Evolutionary conservation across 176 grass and related monocot genomes (phyloP).

Genomic region (Areca catechu): DNA sequence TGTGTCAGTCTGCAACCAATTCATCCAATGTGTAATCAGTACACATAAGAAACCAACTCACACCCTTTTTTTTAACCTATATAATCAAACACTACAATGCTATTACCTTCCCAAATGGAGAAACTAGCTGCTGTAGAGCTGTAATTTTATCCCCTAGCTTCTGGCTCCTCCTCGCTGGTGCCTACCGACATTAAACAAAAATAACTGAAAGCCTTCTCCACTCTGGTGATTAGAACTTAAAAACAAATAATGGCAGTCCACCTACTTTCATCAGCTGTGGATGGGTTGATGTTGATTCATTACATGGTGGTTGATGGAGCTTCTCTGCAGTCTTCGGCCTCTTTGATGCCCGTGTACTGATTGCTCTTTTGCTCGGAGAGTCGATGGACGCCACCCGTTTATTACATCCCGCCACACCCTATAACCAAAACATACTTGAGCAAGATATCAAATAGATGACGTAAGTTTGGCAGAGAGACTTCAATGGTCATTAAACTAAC

Average conservation of each 20-base stretch:
- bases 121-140: slow-evolving; percentile 70
- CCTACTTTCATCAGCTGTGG: slow-evolving; percentile 25
- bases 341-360: slow-evolving; percentile 20
- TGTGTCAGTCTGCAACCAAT: slow-evolving; percentile 44
- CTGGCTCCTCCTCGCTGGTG: slow-evolving; percentile 51
- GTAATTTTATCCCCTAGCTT: slow-evolving; percentile 68
- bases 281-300: slow-evolving; percentile 16
- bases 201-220: background rate
- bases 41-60: too few species aligned
- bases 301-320: slow-evolving; percentile 12
- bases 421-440: slow-evolving; percentile 10
- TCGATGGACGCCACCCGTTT: slow-evolving; percentile 27
- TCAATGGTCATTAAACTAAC: too few species aligned
- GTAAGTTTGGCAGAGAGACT: background rate
- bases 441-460: background rate
- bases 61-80: too few species aligned
- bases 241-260: too few species aligned
- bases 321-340: slow-evolving; percentile 18
- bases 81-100: too few species aligned
- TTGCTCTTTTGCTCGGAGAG: slow-evolving; percentile 1
- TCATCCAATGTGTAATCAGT: background rate
- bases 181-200: slow-evolving; percentile 8
- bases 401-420: slow-evolving; percentile 16
- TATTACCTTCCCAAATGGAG: slow-evolving; percentile 64
- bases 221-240: background rate